Base-by-base conservation (phyloP, 768 basidiomycete genomes). In the Plicaturopsis crispa region DNA sequence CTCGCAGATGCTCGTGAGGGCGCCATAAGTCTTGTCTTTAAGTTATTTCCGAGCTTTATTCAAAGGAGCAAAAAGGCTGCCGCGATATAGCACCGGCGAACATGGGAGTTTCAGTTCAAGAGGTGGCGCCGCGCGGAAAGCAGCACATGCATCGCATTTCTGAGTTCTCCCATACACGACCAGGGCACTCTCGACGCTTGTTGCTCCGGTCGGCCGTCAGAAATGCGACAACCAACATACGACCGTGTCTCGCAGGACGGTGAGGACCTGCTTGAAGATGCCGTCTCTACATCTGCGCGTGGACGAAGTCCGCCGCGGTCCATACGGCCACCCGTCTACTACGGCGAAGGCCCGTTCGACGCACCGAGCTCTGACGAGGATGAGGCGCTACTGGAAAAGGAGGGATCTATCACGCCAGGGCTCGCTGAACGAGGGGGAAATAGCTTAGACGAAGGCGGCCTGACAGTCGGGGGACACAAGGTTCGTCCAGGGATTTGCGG, bases 281-380 rank as follows among this genome's bases (percentile, higher is more conserved):
- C 24, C 12, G 31, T 31, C 7, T 23, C 40, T 32, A 44, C 39
- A 36, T 24, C 20, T 3, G 28, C 23, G 17, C 26, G 33, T 46
- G 19, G 35, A 24, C 36, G 30, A 23, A 16, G 13, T 33, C 33
- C 8, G 48, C 53, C 22, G 42, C 37, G 14, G 35, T 36, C 11
- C 24, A 45, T 52, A 14, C 49, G 54, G 33, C 67, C 67, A 3
- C 48, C 47, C 1, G 49, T 58, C 5, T 88, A 88, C 59, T 88
- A 88, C 47, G 80, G 72, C 21, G 84, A 87, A 14, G 84, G 85
- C 0, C 69, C 76, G 0, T 89, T 87, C 50, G 81, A 85, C 46
- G 70, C 80, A 16, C 82, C 84, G 5, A 84, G 81, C 49, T 86
- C 84, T n/a, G 81, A 81, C n/a, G 83, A 80, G 40, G 70, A 73